Percentiles rank a stretch among this genome's conserved stretches.
These are phyloP conservation scores for Intubia oerlemansii DNA, from an alignment of 2,329 filamentous ascomycete species.

Conservation along the genomic window DNA sequence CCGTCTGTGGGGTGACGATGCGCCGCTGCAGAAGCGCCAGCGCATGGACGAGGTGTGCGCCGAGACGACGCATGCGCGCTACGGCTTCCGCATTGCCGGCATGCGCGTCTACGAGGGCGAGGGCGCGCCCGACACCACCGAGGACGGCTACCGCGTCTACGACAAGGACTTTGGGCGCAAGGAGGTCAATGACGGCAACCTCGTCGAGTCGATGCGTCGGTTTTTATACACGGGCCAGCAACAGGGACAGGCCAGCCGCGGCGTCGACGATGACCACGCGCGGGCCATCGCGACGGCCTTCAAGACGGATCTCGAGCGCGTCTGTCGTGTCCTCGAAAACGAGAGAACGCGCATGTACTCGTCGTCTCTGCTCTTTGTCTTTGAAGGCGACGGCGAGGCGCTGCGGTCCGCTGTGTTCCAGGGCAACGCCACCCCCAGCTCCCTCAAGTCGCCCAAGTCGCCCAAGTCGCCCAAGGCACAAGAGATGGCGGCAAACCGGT, in stretches of 20 bases:
- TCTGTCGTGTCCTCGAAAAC: slow-evolving; percentile 29
- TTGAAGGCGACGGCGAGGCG: slow-evolving; percentile 38
- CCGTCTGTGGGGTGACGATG: slow-evolving; percentile 65
- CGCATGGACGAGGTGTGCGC: slow-evolving; percentile 37
- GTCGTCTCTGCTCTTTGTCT: slow-evolving; percentile 38
- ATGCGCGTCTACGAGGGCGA: slow-evolving; percentile 41
- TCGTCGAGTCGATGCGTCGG: slow-evolving; percentile 29
- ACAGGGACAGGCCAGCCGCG: slow-evolving; percentile 35
- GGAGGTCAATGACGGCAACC: slow-evolving; percentile 28
- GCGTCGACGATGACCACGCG: slow-evolving; percentile 37
- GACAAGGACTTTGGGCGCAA: slow-evolving; percentile 40
- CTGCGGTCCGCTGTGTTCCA: slow-evolving; percentile 30
- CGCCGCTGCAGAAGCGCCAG: slow-evolving; percentile 32
- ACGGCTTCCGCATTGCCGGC: slow-evolving; percentile 42
- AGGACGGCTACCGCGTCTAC: slow-evolving; percentile 36
- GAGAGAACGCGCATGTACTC: slow-evolving; percentile 45
- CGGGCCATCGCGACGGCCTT: slow-evolving; percentile 32
- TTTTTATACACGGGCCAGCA: slow-evolving; percentile 19
- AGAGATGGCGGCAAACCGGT: too few species aligned
- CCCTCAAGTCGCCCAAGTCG: too few species aligned
- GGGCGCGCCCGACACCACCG: slow-evolving; percentile 19
- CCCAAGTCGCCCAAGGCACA: too few species aligned
- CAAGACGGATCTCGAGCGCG: slow-evolving; percentile 26
- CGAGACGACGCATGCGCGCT: slow-evolving; percentile 35
- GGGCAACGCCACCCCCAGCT: too few species aligned